Base-by-base conservation (phyloP, 108 stramenopile species). In the Skeletonema tropicum region DNA sequence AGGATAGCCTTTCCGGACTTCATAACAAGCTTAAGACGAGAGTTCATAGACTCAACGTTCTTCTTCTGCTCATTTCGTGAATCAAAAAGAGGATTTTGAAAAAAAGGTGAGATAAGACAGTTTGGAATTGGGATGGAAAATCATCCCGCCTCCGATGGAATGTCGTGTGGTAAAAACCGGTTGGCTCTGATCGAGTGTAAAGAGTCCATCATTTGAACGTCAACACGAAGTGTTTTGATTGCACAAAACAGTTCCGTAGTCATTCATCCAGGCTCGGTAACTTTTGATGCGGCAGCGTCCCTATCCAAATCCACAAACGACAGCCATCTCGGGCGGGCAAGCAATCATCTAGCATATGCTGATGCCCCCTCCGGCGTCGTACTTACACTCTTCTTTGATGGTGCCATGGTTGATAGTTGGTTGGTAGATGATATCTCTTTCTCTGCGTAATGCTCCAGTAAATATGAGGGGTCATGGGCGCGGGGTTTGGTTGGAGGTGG, bases 21-120 rank as follows among this genome's bases (percentile, higher is more conserved):
- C 97, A 99, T 98, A 73, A 98, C 98, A 73, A 99, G 96, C 95
- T 98, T 97, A 57, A 99, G 87, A 46, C 96, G 92, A 71, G 97
- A 90, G 97, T 99, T 99, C 95, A 98, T 97, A 55, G 90, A 92
- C 90, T 99, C 99, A 62, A 87, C 89, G 60, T 77, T 80, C 90
- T 93, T 92, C 80, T 93, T 91, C 90, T 92, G 74, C 76, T 31
- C 65, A 70, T 69, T 64, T 35, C 42, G 19, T 68, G 48, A 5
- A 45, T 63, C 13, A 76, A 63, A 55, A 55, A 5, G 59, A 29
- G 26, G 11, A 52, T 19, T 25, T 52, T 29, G 65, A 49, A 66
- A 67, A 67, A 6, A 55, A 9, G 19, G 59, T 31, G 55, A 19
- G 57, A 25, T 13, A 30, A 5, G 14, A 5, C 30, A 1, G 14